These are phyloP conservation scores for Logfia minima DNA, from an alignment of 129 eudicot genomes.

Conservation along the genomic window DNA sequence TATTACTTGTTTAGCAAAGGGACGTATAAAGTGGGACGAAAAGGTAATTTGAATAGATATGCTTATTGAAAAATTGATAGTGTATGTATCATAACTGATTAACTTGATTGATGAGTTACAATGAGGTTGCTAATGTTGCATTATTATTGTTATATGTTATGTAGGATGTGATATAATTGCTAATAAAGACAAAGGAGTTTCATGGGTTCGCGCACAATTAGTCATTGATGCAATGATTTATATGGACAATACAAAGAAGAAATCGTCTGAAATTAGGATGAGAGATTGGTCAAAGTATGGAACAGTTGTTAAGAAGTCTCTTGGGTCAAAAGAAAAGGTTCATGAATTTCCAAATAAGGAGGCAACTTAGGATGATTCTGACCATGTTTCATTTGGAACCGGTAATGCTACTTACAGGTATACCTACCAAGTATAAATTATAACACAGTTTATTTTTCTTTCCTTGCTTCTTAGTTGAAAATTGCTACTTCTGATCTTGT, in stretches of 20 bases:
- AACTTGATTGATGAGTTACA: conserved; percentile 4
- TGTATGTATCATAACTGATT: conserved; percentile 3
- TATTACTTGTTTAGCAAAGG: conserved; percentile 76
- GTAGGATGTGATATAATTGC: conserved; percentile 85
- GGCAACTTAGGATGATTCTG: conserved; percentile 59
- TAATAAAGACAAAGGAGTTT: conserved; percentile 92
- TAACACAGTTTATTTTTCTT: neutral
- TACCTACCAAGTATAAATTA: neutral
- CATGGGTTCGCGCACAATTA: conserved; percentile 88
- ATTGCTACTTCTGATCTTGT: neutral
- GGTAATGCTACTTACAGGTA: conserved; percentile 96
- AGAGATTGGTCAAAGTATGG: conserved; percentile 95
- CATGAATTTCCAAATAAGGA: conserved; percentile 78
- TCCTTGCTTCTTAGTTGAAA: too few relatives aligned
- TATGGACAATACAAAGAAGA: conserved; percentile 44
- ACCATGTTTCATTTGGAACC: conserved; percentile 86
- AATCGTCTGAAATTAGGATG: conserved; percentile 59
- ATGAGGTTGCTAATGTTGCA: conserved; percentile 8
- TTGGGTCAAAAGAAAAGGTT: conserved; percentile 60
- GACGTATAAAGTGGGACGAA: conserved; percentile 87
- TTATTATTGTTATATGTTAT: conserved; percentile 1
- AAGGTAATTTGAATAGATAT: conserved; percentile 44
- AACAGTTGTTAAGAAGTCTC: conserved; percentile 53
- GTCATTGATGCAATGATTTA: conserved; percentile 63
- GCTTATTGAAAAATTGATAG: neutral